Base-by-base conservation (phyloP, 345 rosid genomes). In the Alliaria petiolata region DNA sequence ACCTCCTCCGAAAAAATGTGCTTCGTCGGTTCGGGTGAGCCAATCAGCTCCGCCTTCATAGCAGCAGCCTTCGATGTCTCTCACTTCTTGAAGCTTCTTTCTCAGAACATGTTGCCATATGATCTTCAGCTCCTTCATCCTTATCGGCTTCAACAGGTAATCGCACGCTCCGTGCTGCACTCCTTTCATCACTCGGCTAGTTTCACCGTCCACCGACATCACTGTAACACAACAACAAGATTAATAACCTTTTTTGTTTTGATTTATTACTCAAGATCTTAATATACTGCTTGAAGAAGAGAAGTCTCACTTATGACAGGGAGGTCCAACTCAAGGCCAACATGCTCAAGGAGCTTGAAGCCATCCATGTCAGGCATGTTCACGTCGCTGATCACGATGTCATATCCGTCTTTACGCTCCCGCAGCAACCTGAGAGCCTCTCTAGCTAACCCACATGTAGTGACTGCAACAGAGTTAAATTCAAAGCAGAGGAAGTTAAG, bases 341-440 rank as follows among this genome's bases (percentile, higher is more conserved):
- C 97, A 17, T 80, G 93, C 74, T 95, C 99, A 5, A 95, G 90
- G 62, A 95, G 99, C 62, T 87, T 95, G 69, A 95, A 95, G 3
- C 99, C 99, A 45, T 95, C 97, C 98, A 93, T 93, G 82, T 93
- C 98, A n/a, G 98, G 98, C 98, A 93, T 93, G 85, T 91, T 89
- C 10, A 93, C 97, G 64, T 91, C 98, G 55, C 97, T 93, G 65
- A 95, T 88, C 31, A 93, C 98, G 34, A 91, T 95, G 72, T 89
- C 98, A 65, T 80, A 93, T n/a, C 91, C 90, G 43, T 88, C 96
- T 75, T 93, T 91, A 81, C 86, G 86, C 65, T 91, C 95, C 0
- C 96, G 92, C 10, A 89, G 95, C 68, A 89, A 62, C 77, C 44
- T 78, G 65, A 93, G 68, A 50, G 98, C 97, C 34, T 91, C 95